A percentile compares a stretch with the other conserved stretches of the same genome.
Evolutionary conservation across 768 basidiomycete species (phyloP).

Genomic region (Tremella fuciformis): DNA sequence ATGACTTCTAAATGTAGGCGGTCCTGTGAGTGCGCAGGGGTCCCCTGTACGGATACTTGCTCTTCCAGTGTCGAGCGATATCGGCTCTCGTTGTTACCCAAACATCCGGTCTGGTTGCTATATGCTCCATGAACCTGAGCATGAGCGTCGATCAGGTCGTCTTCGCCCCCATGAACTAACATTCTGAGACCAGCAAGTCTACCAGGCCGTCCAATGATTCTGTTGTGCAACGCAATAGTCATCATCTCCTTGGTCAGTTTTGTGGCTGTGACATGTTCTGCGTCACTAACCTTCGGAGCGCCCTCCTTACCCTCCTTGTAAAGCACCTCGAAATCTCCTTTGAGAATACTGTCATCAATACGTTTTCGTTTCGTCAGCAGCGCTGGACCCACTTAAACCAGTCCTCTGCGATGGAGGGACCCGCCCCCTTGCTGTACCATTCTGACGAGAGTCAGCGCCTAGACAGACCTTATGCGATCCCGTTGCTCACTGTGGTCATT

Average conservation of each 20-base stretch:
- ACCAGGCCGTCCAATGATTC: background rate
- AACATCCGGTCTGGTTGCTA: background rate
- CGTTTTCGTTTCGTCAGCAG: background rate
- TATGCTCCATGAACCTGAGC: slow-evolving; percentile 3
- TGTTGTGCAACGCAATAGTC: slow-evolving; percentile 3
- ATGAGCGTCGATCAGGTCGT: background rate
- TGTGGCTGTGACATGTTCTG: background rate
- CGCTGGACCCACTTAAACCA: slow-evolving; percentile 3
- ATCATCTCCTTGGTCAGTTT: slow-evolving; percentile 2
- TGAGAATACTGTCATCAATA: slow-evolving; percentile 3
- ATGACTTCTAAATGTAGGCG: too few species aligned
- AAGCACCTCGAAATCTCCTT: slow-evolving; percentile 3
- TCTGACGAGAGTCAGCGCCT: background rate
- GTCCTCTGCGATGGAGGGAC: slow-evolving; percentile 1
- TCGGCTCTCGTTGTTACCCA: slow-evolving; percentile 3
- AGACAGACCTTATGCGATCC: background rate
- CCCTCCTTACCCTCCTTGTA: slow-evolving; percentile 1
- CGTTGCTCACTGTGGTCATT: slow-evolving; percentile 6
- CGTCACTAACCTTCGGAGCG: slow-evolving; percentile 1
- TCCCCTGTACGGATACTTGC: slow-evolving; percentile 2
- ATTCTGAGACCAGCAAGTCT: background rate
- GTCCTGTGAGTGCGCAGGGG: too few species aligned
- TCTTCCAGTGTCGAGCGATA: slow-evolving; percentile 3
- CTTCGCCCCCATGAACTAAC: background rate
- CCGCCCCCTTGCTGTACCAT: slow-evolving; percentile 6